Base-by-base conservation (phyloP, 345 rosid genomes). In the Citrus mangshanensis region DNA sequence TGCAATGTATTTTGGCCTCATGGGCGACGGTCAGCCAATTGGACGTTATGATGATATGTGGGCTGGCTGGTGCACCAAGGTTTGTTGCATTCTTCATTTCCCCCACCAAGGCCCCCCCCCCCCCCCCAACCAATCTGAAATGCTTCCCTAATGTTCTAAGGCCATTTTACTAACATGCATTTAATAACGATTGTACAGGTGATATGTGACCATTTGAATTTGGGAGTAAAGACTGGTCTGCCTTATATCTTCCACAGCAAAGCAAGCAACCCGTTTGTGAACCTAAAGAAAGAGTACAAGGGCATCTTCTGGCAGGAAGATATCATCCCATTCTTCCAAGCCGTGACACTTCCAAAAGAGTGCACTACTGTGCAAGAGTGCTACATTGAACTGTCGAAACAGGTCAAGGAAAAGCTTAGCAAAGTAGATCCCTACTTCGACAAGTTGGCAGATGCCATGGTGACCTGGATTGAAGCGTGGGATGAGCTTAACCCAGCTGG, bases 11-110 rank as follows among this genome's bases (percentile, higher is more conserved):
- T 93, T 95, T 22, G 98, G 98, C 73, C 97, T 95, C 72, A 93
- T 92, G 99, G 98, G 99, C 19, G 98, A 95, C 60, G 99, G 98
- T 72, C 98, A 95, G 84, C 98, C 98, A 61, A 93, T 95, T 38
- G 96, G 95, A 63, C 96, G 99, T 10, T 93, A 93, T 21, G 98
- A 93, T 8, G 97, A 93, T 76, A 95, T 95, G 99, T 95, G 99
- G 99, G 98, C 98, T 67, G 98, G 99, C 76, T 95, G 99, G 98
- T 95, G 99, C n/a, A 66, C 71, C 81, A 91, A 94, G 95, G 98
- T 92, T 80, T 2, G 30, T 27, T 32, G 6, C 49, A 32, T 77
- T 66, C 6, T 59, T 38, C 42, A 38, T 38, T 38, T 2, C 3
- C 42, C 46, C 46, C 13, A 9, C 46, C 12, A 7, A 37, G 40